Conservation (phyloP, 306 rosid species). For the Fragaria nilgerrensis region DNA sequence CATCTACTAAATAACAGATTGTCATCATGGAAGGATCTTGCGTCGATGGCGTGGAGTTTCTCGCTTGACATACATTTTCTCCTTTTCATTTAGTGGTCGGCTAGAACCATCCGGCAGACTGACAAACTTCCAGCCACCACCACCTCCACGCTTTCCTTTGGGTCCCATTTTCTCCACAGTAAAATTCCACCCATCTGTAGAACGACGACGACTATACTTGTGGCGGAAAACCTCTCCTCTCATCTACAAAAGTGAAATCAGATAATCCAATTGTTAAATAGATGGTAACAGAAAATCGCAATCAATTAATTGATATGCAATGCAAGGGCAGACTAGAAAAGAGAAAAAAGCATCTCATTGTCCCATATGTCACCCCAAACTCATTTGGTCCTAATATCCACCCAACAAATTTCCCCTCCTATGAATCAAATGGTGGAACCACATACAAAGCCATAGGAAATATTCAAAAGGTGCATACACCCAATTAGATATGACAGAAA, state of each 20-base stretch:
- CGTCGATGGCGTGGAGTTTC: slow-evolving; percentile 82
- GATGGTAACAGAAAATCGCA: not conserved
- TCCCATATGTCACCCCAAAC: not conserved
- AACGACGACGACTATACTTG: slow-evolving; percentile 74
- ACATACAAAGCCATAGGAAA: not conserved
- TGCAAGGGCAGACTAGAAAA: not conserved
- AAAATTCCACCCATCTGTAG: slow-evolving; percentile 72
- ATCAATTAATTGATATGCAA: not conserved
- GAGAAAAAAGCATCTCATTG: not conserved
- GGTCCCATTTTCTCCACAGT: slow-evolving; percentile 83
- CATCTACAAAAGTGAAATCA: slow-evolving; percentile 47
- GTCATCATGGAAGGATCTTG: slow-evolving; percentile 70
- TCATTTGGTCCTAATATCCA: not conserved
- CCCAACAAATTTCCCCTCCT: not conserved
- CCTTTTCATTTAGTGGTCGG: slow-evolving; percentile 76
- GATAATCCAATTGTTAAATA: not conserved
- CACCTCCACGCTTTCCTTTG: slow-evolving; percentile 74
- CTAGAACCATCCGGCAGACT: slow-evolving; percentile 88
- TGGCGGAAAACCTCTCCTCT: slow-evolving; percentile 85
- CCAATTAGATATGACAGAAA: not conserved
- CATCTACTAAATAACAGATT: not conserved
- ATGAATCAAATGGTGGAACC: not conserved
- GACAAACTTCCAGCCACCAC: slow-evolving; percentile 89
- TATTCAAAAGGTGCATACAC: not conserved
- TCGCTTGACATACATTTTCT: slow-evolving; percentile 79